phyloP scores from a whole-genome alignment of 2,329 filamentous ascomycete genomes.

The Cercospora janseana region DNA sequence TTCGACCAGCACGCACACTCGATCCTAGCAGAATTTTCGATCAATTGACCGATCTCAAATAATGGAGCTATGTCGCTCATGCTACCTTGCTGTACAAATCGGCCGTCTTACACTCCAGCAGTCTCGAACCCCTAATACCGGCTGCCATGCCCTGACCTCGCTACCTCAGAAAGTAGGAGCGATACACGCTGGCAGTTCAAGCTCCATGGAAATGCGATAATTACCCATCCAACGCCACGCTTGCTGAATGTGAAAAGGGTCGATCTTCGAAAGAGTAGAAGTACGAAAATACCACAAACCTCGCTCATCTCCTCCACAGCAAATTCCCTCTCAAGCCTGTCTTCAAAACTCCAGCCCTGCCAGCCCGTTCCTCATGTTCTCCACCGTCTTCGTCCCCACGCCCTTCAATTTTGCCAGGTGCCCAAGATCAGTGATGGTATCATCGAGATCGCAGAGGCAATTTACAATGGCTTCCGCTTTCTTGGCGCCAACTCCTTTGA shows the following conservation, averaged over 20 bases:
- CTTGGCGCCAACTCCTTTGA: slow-evolving; percentile 71
- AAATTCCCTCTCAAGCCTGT: not conserved
- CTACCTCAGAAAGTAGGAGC: too few relatives aligned
- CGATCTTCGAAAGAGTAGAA: slow-evolving; percentile 1
- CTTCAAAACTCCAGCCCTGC: slow-evolving; percentile 6
- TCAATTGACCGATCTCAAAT: too few relatives aligned
- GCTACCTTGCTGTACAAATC: too few relatives aligned
- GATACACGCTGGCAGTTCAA: too few relatives aligned
- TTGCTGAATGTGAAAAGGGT: slow-evolving; percentile 4
- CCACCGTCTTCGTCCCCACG: slow-evolving; percentile 51
- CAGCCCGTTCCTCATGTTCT: slow-evolving; percentile 49
- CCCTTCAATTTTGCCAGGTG: slow-evolving; percentile 49
- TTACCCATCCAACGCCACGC: slow-evolving; percentile 9
- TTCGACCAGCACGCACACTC: too few relatives aligned
- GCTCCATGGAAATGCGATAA: too few relatives aligned
- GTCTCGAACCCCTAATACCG: too few relatives aligned
- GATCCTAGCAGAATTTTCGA: too few relatives aligned
- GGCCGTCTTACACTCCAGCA: too few relatives aligned
- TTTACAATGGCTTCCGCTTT: slow-evolving; percentile 59
- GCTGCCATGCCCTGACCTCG: too few relatives aligned
- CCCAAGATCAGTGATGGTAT: slow-evolving; percentile 41
- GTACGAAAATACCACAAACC: not conserved
- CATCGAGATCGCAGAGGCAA: slow-evolving; percentile 48
- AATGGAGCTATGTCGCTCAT: too few relatives aligned
- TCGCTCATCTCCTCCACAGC: not conserved